Evolutionary conservation across 768 basidiomycete genomes (phyloP), one percentile per base, ranked within the genome.

Genomic region (Hysterangium stoloniferum): DNA sequence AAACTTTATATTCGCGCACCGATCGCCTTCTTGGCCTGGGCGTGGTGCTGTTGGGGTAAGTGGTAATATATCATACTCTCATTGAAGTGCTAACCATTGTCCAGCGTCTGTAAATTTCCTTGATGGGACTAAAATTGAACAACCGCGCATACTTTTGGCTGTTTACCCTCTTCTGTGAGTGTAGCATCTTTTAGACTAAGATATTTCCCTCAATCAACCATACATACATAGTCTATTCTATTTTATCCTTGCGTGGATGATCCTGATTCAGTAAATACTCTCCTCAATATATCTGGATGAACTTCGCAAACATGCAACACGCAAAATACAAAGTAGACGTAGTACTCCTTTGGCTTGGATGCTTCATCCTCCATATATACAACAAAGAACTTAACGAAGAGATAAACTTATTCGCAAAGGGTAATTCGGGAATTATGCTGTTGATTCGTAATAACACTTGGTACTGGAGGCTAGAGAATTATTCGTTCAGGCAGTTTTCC

Each of bases 21-120:
- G 8, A 66, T 98, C 27, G 85, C 92, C 38, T 64, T 95, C 24
- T 73, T 82, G 17, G 86, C 90, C 11, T 95, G 92, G 86, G 92
- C 76, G 32, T 98, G 95, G 95, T 90, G 84, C 64, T 86, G 96
- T 52, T 98, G 93, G 92, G 95, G 94, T 97, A 61, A 53, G 78
- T 65, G 22, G 25, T n/a, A 4, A 13, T 19, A 9, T 5, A n/a
- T 4, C 48, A 6, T 27, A 31, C 28, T 19, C 15, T 34, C 22
- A 22, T 38, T 44, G 22, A 33, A 22, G 25, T n/a, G n/a, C n/a
- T n/a, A n/a, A 4, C 15, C 3, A 2, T 27, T n/a, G 11, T 27
- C 2, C 49, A 96, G 93, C 94, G 2, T 86, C 92, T 17, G 84
- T 95, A 43, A 95, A 95, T 66, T 96, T 96, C 69, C 73, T 98